Percentiles rank a stretch among this genome's conserved stretches.
phyloP scores from a whole-genome alignment of 768 basidiomycete species.

The Panaeolus papilionaceus region DNA sequence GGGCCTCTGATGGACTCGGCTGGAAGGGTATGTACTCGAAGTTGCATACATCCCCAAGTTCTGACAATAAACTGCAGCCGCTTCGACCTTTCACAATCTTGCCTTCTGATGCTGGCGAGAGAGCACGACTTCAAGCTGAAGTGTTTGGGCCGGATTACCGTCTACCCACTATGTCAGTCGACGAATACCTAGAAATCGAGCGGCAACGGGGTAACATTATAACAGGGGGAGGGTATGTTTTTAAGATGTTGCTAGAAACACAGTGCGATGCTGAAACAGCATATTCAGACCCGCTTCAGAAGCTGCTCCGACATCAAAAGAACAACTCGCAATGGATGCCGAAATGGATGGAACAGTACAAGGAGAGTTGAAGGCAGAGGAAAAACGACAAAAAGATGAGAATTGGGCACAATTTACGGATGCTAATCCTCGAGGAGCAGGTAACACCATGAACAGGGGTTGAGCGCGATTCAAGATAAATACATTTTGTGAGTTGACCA shows the following conservation, averaged over 20 bases:
- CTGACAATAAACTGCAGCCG: slow-evolving; percentile 53
- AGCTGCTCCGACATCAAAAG: slow-evolving; percentile 70
- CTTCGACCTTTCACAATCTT: slow-evolving; percentile 93
- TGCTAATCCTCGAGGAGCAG: slow-evolving; percentile 85
- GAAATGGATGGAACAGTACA: slow-evolving; percentile 83
- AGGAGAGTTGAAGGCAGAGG: slow-evolving; percentile 73
- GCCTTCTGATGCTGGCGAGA: slow-evolving; percentile 70
- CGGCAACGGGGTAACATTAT: slow-evolving; percentile 85
- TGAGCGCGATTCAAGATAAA: slow-evolving; percentile 33
- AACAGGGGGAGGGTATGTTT: slow-evolving; percentile 81
- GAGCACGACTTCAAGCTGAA: slow-evolving; percentile 73
- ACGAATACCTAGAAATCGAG: slow-evolving; percentile 93
- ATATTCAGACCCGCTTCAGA: slow-evolving; percentile 66
- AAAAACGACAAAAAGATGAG: slow-evolving; percentile 85
- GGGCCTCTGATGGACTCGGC: slow-evolving; percentile 74
- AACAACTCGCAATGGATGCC: slow-evolving; percentile 78
- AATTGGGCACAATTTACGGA: slow-evolving; percentile 93
- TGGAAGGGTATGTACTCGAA: slow-evolving; percentile 65
- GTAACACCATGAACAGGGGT: slow-evolving; percentile 96
- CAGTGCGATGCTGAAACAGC: slow-evolving; percentile 18
- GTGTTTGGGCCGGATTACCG: slow-evolving; percentile 88
- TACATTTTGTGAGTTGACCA: not conserved
- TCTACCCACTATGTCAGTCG: slow-evolving; percentile 94
- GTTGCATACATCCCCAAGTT: not conserved
- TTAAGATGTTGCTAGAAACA: not conserved